These are phyloP conservation scores for Penicillium simplicissimum DNA, from an alignment of 495 filamentous ascomycete species.

Conservation along the genomic window DNA sequence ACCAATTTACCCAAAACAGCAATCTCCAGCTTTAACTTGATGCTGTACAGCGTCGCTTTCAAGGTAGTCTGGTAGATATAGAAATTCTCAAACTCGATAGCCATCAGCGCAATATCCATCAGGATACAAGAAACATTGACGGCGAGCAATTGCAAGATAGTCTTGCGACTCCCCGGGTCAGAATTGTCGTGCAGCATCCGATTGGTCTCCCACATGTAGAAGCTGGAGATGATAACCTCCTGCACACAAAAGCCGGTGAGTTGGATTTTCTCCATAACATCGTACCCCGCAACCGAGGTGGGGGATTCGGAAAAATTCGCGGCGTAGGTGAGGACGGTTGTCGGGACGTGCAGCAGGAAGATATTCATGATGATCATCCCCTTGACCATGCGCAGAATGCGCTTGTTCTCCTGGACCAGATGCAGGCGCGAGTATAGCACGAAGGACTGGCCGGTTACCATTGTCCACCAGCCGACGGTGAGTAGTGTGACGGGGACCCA, in stretches of 20 bases:
- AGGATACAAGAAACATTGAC: conserved; percentile 34
- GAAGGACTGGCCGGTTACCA: conserved; percentile 45
- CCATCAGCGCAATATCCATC: conserved; percentile 35
- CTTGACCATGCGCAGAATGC: conserved; percentile 30
- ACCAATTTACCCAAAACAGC: conserved; percentile 33
- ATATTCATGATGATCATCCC: conserved; percentile 40
- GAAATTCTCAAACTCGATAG: conserved; percentile 34
- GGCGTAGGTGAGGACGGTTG: conserved; percentile 33
- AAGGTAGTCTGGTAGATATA: conserved; percentile 36
- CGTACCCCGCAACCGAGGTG: conserved; percentile 24
- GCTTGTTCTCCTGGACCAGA: conserved; percentile 31
- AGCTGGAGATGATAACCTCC: conserved; percentile 31
- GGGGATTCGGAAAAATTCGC: conserved; percentile 24
- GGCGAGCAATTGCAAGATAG: conserved; percentile 31
- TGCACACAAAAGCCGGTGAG: conserved; percentile 34
- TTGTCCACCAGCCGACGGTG: conserved; percentile 41
- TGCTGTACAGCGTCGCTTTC: conserved; percentile 33
- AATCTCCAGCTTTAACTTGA: conserved; percentile 35
- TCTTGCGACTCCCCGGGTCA: conserved; percentile 30
- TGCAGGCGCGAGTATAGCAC: conserved; percentile 47
- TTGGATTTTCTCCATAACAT: conserved; percentile 35
- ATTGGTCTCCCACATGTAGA: conserved; percentile 36
- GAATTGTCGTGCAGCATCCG: conserved; percentile 29
- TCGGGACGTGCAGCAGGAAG: conserved; percentile 39
- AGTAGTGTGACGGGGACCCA: conserved; percentile 36